Percentiles rank a stretch among this genome's conserved stretches.
phyloP scores from a whole-genome alignment of 169 alveolate genomes.

The Eimeria praecox region DNA sequence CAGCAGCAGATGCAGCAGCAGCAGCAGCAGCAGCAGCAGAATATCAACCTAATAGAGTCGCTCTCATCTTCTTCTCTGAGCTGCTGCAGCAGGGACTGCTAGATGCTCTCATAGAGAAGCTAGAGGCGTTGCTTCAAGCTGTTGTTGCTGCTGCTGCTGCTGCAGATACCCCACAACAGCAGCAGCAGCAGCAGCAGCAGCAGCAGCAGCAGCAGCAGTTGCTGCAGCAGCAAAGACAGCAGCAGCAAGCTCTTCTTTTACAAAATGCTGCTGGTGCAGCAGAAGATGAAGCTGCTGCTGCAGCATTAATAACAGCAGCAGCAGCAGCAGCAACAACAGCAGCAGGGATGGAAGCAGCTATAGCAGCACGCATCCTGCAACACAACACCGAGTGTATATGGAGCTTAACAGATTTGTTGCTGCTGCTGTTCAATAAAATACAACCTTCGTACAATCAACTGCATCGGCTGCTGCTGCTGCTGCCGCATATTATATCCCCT shows the following conservation, averaged over 20 bases:
- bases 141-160: conserved; percentile 7
- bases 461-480: conserved; percentile 69
- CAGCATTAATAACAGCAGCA: neutral
- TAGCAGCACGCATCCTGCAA: neutral
- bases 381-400: conserved; percentile 16
- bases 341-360: conserved; percentile 21
- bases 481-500: conserved; percentile 46
- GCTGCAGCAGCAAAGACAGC: conserved; percentile 49
- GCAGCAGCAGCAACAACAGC: conserved; percentile 31
- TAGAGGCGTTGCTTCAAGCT: neutral
- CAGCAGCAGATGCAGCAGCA: conserved; percentile 21
- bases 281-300: conserved; percentile 19
- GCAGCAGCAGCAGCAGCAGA: conserved; percentile 27
- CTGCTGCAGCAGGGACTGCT: conserved; percentile 10
- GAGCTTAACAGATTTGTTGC: conserved; percentile 21
- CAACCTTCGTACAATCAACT: neutral
- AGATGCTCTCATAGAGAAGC: neutral
- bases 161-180: neutral
- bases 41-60: neutral
- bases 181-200: conserved; percentile 3
- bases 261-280: conserved; percentile 54
- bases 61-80: neutral
- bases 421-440: conserved; percentile 34
- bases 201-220: neutral
- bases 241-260: neutral